Evolutionary conservation across 2,329 filamentous ascomycete species (phyloP).

Genomic region (Talaromyces pinophilus): DNA sequence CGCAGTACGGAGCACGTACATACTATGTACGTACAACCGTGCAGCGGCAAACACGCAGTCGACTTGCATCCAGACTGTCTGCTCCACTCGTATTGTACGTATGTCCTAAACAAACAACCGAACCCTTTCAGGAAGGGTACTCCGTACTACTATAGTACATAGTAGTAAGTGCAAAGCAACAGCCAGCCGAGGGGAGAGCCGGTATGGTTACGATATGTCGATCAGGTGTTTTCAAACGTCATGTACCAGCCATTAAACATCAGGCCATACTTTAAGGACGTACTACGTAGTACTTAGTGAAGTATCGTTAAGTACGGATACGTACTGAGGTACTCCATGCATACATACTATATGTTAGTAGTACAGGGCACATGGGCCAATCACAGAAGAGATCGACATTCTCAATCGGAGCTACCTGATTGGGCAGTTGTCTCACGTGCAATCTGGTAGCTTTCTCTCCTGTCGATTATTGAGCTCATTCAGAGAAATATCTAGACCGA

Average conservation of each 20-base stretch:
- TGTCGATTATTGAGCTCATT: neutral
- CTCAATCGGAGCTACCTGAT: neutral
- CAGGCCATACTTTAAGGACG: neutral
- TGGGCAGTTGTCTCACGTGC: neutral
- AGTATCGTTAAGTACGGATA: no score
- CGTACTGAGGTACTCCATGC: no score
- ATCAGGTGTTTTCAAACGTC: neutral
- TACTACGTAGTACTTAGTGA: no score
- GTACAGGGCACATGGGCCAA: neutral
- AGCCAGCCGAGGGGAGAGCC: neutral
- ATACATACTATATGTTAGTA: neutral
- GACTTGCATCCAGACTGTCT: neutral
- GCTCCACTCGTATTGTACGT: neutral
- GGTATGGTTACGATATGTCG: neutral
- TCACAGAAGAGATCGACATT: neutral
- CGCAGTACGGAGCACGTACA: neutral
- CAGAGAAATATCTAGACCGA: neutral
- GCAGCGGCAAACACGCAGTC: neutral
- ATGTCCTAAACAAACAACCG: neutral
- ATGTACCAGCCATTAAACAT: neutral
- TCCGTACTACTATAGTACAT: no score
- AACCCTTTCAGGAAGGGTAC: neutral
- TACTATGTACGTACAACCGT: neutral
- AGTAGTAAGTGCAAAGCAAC: neutral
- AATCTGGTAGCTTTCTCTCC: neutral